Percentiles rank a stretch among this genome's conserved stretches.
Evolutionary conservation across 148 eudicot genomes (phyloP).

Genomic region (Vaccinium myrtillus): DNA sequence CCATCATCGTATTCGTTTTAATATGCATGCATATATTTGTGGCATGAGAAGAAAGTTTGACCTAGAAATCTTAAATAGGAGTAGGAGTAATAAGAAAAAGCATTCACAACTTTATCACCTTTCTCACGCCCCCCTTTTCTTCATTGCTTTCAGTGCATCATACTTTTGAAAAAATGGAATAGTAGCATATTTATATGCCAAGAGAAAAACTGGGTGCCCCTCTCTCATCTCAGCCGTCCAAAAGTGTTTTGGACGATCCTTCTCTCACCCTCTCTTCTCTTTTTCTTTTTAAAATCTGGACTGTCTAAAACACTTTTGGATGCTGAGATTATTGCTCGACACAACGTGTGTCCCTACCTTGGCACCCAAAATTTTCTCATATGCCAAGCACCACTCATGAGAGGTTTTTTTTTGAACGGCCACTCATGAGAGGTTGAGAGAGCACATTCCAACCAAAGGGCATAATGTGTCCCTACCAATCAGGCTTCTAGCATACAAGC

Average conservation of each 20-base stretch:
- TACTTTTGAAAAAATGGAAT: neutral
- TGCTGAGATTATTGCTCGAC: too few species aligned
- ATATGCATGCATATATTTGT: neutral
- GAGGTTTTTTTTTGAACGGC: neutral
- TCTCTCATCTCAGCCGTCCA: too few species aligned
- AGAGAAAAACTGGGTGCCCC: too few species aligned
- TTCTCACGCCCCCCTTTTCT: conserved; percentile 1
- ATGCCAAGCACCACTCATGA: too few species aligned
- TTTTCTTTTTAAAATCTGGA: too few species aligned
- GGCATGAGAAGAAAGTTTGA: neutral
- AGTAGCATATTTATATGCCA: neutral
- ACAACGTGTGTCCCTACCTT: too few species aligned
- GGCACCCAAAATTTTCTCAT: too few species aligned
- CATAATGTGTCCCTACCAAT: conserved; percentile 12
- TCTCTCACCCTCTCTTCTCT: too few species aligned
- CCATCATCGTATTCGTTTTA: neutral
- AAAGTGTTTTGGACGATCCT: too few species aligned
- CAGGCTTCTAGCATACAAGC: neutral
- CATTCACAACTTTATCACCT: neutral
- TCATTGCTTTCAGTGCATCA: conserved; percentile 6
- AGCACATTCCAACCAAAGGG: neutral
- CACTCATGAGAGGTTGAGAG: neutral
- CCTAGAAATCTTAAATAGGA: neutral
- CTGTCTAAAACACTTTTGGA: too few species aligned
- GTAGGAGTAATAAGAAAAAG: neutral